These are phyloP conservation scores for Lodderomyces margitis DNA, from an alignment of 1,139 yeast genomes.

Conservation along the genomic window DNA sequence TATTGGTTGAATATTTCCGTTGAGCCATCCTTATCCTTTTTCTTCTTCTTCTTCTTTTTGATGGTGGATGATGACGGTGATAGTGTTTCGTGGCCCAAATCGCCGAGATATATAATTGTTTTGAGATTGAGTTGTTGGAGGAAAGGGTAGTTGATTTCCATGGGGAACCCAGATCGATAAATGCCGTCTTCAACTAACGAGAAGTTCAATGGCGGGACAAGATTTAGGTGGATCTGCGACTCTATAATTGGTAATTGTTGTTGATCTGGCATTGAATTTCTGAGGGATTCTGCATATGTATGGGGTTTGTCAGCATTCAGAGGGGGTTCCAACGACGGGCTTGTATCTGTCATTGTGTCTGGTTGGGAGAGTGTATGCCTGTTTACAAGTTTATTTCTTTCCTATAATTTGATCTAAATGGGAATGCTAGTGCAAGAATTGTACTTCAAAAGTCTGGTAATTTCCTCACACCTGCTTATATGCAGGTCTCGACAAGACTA, in stretches of 20 bases:
- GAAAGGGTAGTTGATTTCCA: conserved; percentile 78
- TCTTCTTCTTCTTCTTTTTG: conserved; percentile 34
- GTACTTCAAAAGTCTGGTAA: not conserved
- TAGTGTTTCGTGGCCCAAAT: conserved; percentile 33
- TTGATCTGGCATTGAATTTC: not conserved
- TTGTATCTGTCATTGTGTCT: not conserved
- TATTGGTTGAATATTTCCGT: conserved; percentile 48
- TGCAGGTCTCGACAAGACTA: not conserved
- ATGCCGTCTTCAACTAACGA: conserved; percentile 84
- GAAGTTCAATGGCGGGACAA: conserved; percentile 89
- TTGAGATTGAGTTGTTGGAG: conserved; percentile 66
- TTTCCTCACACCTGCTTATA: not conserved
- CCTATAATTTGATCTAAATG: too few relatives aligned
- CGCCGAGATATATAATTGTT: conserved; percentile 86
- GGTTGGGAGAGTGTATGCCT: too few relatives aligned
- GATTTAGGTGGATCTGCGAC: conserved; percentile 6
- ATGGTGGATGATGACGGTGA: conserved; percentile 7
- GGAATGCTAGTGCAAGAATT: too few relatives aligned
- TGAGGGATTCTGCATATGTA: not conserved
- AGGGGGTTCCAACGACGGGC: too few relatives aligned
- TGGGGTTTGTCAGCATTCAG: too few relatives aligned
- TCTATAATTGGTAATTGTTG: not conserved
- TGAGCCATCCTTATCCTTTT: conserved; percentile 32
- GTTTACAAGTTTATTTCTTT: too few relatives aligned
- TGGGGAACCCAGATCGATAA: conserved; percentile 92